Evolutionary conservation across 2,329 filamentous ascomycete genomes (phyloP).

Genomic region (Stromatinia cepivora): DNA sequence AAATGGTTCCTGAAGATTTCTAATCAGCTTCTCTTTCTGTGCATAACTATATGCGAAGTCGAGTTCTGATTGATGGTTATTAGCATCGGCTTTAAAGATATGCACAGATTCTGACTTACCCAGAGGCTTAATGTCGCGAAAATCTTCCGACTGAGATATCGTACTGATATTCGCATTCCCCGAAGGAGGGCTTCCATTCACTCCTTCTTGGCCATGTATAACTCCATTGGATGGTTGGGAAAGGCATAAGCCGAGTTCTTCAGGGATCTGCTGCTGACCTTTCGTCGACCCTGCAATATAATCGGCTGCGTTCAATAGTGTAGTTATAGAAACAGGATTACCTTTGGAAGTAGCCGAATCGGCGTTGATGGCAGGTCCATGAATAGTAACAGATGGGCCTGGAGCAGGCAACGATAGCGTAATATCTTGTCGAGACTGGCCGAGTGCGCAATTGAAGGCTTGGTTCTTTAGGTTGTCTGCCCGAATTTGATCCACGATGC

Average conservation of each 20-base stretch:
- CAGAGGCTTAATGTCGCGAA: no score
- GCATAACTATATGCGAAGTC: background rate
- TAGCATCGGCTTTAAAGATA: background rate
- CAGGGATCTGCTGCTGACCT: background rate
- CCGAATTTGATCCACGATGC: no score
- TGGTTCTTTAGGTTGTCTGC: no score
- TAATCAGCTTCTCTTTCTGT: background rate
- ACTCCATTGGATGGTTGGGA: background rate
- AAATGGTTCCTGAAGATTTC: constrained; percentile 1
- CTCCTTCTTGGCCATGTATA: background rate
- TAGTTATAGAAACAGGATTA: no score
- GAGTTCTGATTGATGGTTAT: background rate
- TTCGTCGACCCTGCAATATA: background rate
- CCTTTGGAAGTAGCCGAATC: no score
- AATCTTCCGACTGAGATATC: background rate
- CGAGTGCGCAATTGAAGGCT: no score
- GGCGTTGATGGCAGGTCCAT: no score
- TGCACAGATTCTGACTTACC: no score
- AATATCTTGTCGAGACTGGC: no score
- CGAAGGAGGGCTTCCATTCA: background rate
- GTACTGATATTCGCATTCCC: background rate
- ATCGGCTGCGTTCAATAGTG: no score
- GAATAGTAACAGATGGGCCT: no score
- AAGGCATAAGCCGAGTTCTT: background rate
- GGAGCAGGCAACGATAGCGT: no score